Base-by-base conservation (phyloP, 1,139 yeast species). In the Candida sp. region DNA sequence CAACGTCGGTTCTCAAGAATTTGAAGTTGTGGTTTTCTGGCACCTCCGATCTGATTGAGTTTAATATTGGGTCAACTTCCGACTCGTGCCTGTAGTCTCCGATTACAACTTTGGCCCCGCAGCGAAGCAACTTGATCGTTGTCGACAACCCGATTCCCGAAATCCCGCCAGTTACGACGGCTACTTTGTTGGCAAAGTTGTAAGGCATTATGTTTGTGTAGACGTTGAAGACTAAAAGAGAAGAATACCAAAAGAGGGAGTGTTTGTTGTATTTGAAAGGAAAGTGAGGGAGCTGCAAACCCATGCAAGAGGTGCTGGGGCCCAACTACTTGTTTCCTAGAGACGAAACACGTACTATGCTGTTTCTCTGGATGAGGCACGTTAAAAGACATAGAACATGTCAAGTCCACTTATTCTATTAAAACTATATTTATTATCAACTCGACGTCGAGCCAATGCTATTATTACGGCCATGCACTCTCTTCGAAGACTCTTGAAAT, bases 1-100 rank as follows among this genome's bases (percentile, higher is more conserved):
- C 78, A 43, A 90, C 81, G 42, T 85, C 82, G 8, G 55, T 52
- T 33, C 51, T 50, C 30, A 56, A 41, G 45, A 54, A 55, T 34
- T 51, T 51, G 44, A 56, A 44, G 8, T 48, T 32, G n/a, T 53
- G 54, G 26, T 45, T 54, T 9, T 50, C 48, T 22, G 53, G 51
- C 7, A 49, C 51, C 28, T 49, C 37, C 17, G 39, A 37, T 33
- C 45, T 42, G 27, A 56, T 51, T 12, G 34, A 39, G 38, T 48
- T 49, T 33, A 51, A 30, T 32, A 48, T 47, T 6, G 45, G 23
- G 37, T 54, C 61, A 28, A 52, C 54, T 34, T 54, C 54, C 17
- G 49, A 44, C 12, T 52, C 55, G 7, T 54, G 51, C 9, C 52
- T 42, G 7, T 57, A 51, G 49, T 61, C 62, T 4, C 62, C 59